Base-by-base conservation (phyloP, 2,329 filamentous ascomycete species). In the Botrytis medusae region DNA sequence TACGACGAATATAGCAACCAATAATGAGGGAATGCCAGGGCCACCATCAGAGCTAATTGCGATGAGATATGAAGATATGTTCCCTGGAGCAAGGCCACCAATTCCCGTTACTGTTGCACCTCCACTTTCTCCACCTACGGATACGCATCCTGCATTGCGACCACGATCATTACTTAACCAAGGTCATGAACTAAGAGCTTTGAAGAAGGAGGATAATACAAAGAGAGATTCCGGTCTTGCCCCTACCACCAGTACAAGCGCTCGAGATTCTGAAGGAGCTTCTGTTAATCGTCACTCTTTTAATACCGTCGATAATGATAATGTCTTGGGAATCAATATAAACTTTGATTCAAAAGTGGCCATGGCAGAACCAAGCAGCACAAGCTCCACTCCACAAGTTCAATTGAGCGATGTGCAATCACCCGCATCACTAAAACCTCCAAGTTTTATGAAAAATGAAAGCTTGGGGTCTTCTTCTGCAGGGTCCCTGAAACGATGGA, bases 31-130 rank as follows among this genome's bases (percentile, higher is more conserved):
- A 29, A 2, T 18, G 29, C 51, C 51, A 59, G 76, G 74, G 16
- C 65, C 90, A 54, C n/a, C 51, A 1, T 29, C n/a, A 54, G 76
- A 74, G 16, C 68, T 90, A 77, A 84, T 90, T 74, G 85, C 85
- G 65, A 79, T 91, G 72, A 86, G 87, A 73, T 91, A 91, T 82
- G 89, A 91, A 79, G 86, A 90, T 81, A 88, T 87, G 51, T 82
- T 86, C 69, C 85, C 87, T 77, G 48, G 46, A 34, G 87, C 87
- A 65, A 86, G 87, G 80, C 87, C 87, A 74, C 89, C 89, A 51
- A 87, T 89, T 75, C 85, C 86, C 63, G 78, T 81, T 5, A 81
- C 77, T 22, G 75, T 80, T 37, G 74, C 79, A 32, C 79, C 80
- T 32, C 78, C 78, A n/a, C 74, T 76, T 42, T 65, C 72, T 34